These are phyloP conservation scores for Stachybotrys chartarum DNA, from an alignment of 2,329 filamentous ascomycete species.

Conservation along the genomic window DNA sequence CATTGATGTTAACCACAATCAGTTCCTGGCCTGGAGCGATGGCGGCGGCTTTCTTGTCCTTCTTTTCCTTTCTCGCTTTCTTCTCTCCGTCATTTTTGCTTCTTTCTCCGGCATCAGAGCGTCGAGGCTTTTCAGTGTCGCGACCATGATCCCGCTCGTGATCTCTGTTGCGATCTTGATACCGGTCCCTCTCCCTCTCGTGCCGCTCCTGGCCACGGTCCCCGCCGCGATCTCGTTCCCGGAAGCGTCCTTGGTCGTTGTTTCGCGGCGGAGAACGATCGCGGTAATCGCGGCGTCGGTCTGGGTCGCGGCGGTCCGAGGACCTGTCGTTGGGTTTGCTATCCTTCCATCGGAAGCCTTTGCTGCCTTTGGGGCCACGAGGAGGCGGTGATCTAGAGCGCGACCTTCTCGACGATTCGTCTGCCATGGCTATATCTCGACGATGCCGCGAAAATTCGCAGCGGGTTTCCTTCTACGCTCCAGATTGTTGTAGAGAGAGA, in stretches of 20 bases:
- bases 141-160: slow-evolving; percentile 14
- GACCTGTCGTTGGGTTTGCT: slow-evolving; percentile 39
- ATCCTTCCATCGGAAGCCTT: slow-evolving; percentile 55
- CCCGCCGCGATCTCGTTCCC: slow-evolving; percentile 9
- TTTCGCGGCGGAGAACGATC: slow-evolving; percentile 26
- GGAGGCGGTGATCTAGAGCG: slow-evolving; percentile 18
- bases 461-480: too few species aligned
- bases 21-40: slow-evolving; percentile 57
- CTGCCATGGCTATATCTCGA: slow-evolving; percentile 10
- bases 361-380: slow-evolving; percentile 17
- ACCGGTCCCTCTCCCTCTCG: slow-evolving; percentile 13
- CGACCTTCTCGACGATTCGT: slow-evolving; percentile 12
- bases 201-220: slow-evolving; percentile 13
- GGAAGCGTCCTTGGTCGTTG: slow-evolving; percentile 6
- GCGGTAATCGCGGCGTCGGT: slow-evolving; percentile 37
- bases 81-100: slow-evolving; percentile 21
- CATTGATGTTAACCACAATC: slow-evolving; percentile 92
- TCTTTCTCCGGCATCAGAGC: slow-evolving; percentile 13
- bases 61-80: slow-evolving; percentile 32
- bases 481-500: too few species aligned
- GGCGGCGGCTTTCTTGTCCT: slow-evolving; percentile 16
- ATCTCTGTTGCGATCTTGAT: slow-evolving; percentile 11
- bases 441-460: background rate
- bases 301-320: slow-evolving; percentile 25
- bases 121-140: slow-evolving; percentile 12